phyloP scores from a whole-genome alignment of 176 grass and related monocot species.

The Oryza rufipogon region DNA sequence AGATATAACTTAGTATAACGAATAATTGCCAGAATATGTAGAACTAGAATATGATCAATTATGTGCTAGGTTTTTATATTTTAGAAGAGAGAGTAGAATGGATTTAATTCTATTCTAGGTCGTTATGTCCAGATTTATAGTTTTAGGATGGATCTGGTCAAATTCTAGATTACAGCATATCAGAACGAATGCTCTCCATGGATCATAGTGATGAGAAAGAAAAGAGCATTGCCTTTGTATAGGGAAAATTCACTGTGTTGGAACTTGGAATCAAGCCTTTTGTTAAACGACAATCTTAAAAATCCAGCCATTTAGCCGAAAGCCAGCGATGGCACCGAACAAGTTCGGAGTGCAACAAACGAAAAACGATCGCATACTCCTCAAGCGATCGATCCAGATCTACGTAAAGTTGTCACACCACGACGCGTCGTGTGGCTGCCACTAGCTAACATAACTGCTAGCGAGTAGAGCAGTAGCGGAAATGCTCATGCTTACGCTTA shows the following conservation, averaged over 20 bases:
- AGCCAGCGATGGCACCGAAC: background rate
- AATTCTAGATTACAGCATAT: no score
- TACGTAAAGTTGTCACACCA: background rate
- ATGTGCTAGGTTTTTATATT: no score
- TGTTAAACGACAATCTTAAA: constrained; percentile 32
- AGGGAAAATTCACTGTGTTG: background rate
- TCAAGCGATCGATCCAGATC: constrained; percentile 29
- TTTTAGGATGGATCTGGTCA: no score
- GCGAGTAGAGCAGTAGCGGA: background rate
- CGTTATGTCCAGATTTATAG: no score
- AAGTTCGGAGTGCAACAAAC: background rate
- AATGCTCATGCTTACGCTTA: background rate
- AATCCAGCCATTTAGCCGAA: constrained; percentile 13
- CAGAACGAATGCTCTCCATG: no score
- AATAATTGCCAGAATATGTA: no score
- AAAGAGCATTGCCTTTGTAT: no score
- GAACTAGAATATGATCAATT: no score
- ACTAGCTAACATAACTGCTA: background rate
- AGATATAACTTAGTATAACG: no score
- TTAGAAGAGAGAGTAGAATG: no score
- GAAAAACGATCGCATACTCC: background rate
- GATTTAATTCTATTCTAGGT: no score
- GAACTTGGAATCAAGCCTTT: background rate
- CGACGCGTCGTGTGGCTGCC: constrained; percentile 20
- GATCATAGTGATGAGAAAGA: no score